Percentiles rank a stretch among this genome's conserved stretches.
Evolutionary conservation across 2,329 filamentous ascomycete genomes (phyloP).

Genomic region (Alternaria tenuissima): DNA sequence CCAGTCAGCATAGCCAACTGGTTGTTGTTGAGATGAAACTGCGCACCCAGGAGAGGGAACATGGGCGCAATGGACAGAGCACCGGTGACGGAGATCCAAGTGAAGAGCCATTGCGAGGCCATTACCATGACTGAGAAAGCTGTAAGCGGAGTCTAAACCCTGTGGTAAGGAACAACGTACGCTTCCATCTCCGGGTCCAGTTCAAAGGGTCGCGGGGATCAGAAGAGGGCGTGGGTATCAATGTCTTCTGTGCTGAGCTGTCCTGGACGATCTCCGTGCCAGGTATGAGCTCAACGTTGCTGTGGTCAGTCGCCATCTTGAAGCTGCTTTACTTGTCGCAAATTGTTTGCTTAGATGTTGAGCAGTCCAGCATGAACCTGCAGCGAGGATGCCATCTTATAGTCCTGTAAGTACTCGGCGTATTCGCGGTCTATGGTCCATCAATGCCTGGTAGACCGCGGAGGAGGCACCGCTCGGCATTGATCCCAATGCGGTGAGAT

Average conservation of each 20-base stretch:
- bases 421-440: neutral
- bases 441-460: neutral
- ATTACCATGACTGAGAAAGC: constrained; percentile 42
- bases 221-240: constrained; percentile 43
- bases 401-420: neutral
- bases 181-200: constrained; percentile 48
- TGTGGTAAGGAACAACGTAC: constrained; percentile 21
- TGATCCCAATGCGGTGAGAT: neutral
- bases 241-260: constrained; percentile 31
- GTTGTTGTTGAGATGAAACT: constrained; percentile 53
- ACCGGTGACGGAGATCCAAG: constrained; percentile 55
- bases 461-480: neutral
- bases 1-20: constrained; percentile 54
- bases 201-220: constrained; percentile 50
- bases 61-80: constrained; percentile 56
- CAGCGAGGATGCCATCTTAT: neutral
- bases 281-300: constrained; percentile 33
- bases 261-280: constrained; percentile 43
- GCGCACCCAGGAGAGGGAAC: constrained; percentile 53
- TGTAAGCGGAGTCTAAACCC: neutral
- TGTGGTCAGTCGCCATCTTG: constrained; percentile 23
- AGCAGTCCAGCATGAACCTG: neutral
- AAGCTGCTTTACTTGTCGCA: neutral
- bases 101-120: constrained; percentile 52
- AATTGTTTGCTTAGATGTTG: neutral